phyloP scores from a whole-genome alignment of 2,329 filamentous ascomycete genomes.

The Colletotrichum lini region DNA sequence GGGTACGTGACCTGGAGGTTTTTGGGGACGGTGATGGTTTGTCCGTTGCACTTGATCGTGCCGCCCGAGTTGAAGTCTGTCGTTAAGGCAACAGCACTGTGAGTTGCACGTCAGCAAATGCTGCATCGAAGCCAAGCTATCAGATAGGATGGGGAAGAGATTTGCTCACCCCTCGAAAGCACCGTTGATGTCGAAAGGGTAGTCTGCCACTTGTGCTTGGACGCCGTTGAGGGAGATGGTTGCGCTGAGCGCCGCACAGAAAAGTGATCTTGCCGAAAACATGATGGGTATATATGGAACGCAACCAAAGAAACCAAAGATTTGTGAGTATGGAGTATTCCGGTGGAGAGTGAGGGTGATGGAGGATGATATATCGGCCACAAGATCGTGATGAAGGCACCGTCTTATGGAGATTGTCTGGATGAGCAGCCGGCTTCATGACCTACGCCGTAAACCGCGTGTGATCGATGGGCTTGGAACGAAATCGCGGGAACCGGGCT shows the following conservation, averaged over 20 bases:
- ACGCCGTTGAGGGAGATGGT: constrained; percentile 4
- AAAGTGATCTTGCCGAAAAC: constrained; percentile 12
- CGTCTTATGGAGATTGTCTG: constrained; percentile 12
- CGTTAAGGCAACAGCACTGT: constrained; percentile 34
- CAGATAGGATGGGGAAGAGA: too few relatives aligned
- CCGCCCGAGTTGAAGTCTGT: constrained; percentile 42
- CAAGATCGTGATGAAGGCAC: not conserved
- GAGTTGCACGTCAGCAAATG: not conserved
- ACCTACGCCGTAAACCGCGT: not conserved
- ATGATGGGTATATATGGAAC: constrained; percentile 7
- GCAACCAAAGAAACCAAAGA: too few relatives aligned
- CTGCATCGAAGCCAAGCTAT: fast-evolving
- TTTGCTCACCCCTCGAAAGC: constrained; percentile 35
- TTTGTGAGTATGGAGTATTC: not conserved
- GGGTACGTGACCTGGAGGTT: constrained; percentile 44
- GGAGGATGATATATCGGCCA: not conserved
- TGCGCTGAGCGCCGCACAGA: constrained; percentile 24
- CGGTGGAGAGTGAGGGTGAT: not conserved
- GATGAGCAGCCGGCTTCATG: not conserved
- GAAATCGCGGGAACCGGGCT: not conserved
- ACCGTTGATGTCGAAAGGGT: constrained; percentile 37
- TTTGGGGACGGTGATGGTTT: constrained; percentile 41
- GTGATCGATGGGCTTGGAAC: not conserved
- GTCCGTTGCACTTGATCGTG: constrained; percentile 40
- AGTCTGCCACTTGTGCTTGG: constrained; percentile 31